Percentiles rank a stretch among this genome's conserved stretches.
phyloP scores from a whole-genome alignment of 257 asterid species.

The Buddleja alternifolia region DNA sequence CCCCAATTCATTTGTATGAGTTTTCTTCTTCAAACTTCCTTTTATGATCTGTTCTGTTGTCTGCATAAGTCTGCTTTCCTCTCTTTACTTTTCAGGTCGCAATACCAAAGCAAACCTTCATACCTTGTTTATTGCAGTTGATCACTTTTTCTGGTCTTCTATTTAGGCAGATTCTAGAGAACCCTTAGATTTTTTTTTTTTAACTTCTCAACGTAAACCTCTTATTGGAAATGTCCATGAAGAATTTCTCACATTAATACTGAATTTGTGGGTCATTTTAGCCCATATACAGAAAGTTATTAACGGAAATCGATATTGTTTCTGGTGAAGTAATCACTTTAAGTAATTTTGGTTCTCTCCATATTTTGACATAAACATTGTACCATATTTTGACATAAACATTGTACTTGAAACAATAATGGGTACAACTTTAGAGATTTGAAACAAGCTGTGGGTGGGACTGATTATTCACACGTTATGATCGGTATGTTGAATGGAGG shows the following conservation, averaged over 20 bases:
- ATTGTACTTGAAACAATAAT: background rate
- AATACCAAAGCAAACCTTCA: too few species aligned
- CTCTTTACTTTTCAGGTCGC: too few species aligned
- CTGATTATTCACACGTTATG: background rate
- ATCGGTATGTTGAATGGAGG: background rate
- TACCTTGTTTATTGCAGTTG: too few species aligned
- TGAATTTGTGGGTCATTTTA: background rate
- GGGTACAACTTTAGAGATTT: background rate
- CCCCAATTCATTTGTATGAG: background rate
- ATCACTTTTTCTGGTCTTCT: background rate
- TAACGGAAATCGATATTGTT: background rate
- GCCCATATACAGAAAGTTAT: background rate
- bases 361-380: background rate
- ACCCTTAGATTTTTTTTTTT: background rate
- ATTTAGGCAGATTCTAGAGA: constrained; percentile 2
- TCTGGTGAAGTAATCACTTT: background rate
- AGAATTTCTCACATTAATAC: background rate
- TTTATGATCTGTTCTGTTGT: background rate
- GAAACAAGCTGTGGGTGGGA: background rate
- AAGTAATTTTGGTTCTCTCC: background rate
- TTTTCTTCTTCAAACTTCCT: constrained; percentile 10
- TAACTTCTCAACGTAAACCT: background rate
- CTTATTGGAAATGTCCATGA: background rate
- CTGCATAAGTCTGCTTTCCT: too few species aligned
- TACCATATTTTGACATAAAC: background rate